These are phyloP conservation scores for Calonectria pauciramosa DNA, from an alignment of 2,329 filamentous ascomycete genomes.

Conservation along the genomic window DNA sequence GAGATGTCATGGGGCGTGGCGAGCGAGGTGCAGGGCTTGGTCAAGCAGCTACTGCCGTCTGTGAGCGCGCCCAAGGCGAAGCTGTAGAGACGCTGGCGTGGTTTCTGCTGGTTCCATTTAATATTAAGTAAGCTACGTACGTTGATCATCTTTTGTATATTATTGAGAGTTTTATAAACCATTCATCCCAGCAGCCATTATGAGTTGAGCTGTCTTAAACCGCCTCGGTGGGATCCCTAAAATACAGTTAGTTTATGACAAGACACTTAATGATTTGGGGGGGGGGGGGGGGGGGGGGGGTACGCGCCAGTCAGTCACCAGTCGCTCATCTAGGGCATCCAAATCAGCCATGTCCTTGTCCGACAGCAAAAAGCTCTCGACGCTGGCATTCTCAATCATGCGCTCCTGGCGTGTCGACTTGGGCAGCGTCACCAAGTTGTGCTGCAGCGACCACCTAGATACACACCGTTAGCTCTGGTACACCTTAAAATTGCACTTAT, in stretches of 20 bases:
- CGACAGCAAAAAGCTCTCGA: slow-evolving; percentile 72
- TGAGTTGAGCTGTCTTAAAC: slow-evolving; percentile 24
- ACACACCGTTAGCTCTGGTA: background rate
- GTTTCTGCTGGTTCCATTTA: background rate
- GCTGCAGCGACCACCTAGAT: slow-evolving; percentile 79
- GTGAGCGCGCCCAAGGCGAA: slow-evolving; percentile 1
- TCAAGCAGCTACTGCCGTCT: slow-evolving; percentile 19
- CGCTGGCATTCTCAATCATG: slow-evolving; percentile 74
- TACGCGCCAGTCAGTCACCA: slow-evolving; percentile 76
- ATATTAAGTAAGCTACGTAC: slow-evolving; percentile 12
- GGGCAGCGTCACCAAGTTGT: slow-evolving; percentile 79
- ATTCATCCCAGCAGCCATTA: background rate
- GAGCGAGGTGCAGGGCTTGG: slow-evolving; percentile 55
- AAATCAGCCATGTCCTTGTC: slow-evolving; percentile 73
- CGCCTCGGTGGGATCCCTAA: slow-evolving; percentile 50
- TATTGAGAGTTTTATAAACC: background rate
- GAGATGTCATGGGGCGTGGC: slow-evolving; percentile 74
- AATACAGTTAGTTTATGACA: background rate
- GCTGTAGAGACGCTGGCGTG: slow-evolving; percentile 10
- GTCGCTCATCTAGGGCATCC: slow-evolving; percentile 77
- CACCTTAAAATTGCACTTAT: background rate
- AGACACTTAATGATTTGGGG: background rate
- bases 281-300: too few relatives aligned
- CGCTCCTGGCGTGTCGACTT: slow-evolving; percentile 77
- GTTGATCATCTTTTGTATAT: background rate